Base-by-base conservation (phyloP, 371 early-diverging fungal species). In the Nosema granulosis region DNA sequence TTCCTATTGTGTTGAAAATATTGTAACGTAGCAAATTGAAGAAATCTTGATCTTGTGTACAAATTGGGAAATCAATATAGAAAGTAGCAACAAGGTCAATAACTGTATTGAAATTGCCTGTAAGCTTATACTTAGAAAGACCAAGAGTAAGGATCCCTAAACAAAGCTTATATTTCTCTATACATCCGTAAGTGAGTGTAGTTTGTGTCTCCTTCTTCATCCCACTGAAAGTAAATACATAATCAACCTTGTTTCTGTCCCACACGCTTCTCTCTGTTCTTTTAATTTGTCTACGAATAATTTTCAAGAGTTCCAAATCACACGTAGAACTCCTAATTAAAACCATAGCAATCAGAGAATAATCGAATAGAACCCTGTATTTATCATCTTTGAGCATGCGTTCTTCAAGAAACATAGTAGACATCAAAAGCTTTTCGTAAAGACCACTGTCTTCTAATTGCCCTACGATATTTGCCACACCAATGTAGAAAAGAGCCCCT, bases 101-200 rank as follows among this genome's bases (percentile, higher is more conserved):
- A 6, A 63, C 63, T 43, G 26, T 24, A 34, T 37, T 24, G 3
- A 20, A 34, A 13, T 52, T n/a, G 1, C 31, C 31, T 22, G 12
- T 13, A 24, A 79, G 35, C 43, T 66, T 68, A 20, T 22, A 57
- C 18, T 29, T 52, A 26, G 72, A 58, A 28, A 73, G 12, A 31
- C 74, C 70, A 28, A 66, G 20, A 1, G 37, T 58, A 2, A 77
- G 31, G 54, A 80, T 56, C 3, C 77, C 77, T 11, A 77, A 51
- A 50, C 74, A 77, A 0, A 77, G 11, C 52, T 80, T 77, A 67
- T 80, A 80, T n/a, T 37, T 43, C 24, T 65, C 61, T 22, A 80
- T n/a, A 52, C 68, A 67, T n/a, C 69, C 77, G 32, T 62, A 73
- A 22, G 35, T 63, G 9, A 73, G 35, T n/a, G 20, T 34, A 28